phyloP scores from a whole-genome alignment of 108 stramenopile species.

The Licmophora abbreviata region DNA sequence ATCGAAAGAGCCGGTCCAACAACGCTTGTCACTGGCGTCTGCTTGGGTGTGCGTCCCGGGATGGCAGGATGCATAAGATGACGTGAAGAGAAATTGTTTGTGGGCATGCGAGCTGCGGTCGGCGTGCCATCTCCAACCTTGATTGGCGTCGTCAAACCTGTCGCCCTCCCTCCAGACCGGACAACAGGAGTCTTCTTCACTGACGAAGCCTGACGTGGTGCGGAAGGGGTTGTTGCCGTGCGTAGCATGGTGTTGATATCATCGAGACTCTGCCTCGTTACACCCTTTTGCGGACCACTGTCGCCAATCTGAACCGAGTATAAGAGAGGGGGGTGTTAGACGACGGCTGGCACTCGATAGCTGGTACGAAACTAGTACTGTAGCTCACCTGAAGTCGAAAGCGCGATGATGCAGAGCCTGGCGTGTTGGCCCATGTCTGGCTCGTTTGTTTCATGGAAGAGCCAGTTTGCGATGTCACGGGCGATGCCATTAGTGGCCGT shows the following conservation, averaged over 20 bases:
- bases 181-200: slow-evolving; percentile 2
- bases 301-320: slow-evolving; percentile 23
- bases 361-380: no score
- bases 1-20: no score
- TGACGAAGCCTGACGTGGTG: neutral
- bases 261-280: slow-evolving; percentile 23
- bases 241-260: slow-evolving; percentile 38
- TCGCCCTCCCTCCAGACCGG: neutral
- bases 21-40: slow-evolving; percentile 9
- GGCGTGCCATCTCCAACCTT: neutral
- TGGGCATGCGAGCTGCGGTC: neutral
- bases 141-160: slow-evolving; percentile 1
- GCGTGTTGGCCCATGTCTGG: no score
- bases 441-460: no score
- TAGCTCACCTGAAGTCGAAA: no score
- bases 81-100: neutral
- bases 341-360: no score
- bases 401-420: no score
- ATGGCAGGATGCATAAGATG: slow-evolving; percentile 2
- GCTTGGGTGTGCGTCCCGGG: slow-evolving; percentile 4
- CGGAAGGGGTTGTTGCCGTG: neutral
- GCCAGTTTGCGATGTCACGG: no score
- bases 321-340: no score
- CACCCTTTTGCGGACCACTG: slow-evolving; percentile 5
- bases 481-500: no score